Evolutionary conservation across 176 grass and related monocot species (phyloP).

Genomic region (Oryza meyeriana): DNA sequence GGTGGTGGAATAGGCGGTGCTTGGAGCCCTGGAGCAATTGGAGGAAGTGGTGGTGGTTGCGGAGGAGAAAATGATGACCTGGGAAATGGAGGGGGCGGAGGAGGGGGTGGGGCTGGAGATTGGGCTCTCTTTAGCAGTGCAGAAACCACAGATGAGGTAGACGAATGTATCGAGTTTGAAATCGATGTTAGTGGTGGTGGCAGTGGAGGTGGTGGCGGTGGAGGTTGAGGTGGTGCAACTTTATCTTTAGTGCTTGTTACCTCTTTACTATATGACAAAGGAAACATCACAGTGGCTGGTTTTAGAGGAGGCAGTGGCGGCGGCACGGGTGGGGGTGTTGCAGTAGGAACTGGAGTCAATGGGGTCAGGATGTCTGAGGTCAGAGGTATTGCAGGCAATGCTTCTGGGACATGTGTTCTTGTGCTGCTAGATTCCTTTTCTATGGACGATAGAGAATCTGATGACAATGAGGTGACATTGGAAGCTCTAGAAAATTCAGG

Average conservation of each 20-base stretch:
- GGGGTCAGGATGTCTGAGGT: conserved; percentile 15
- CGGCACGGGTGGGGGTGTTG: background rate
- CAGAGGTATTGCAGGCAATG: conserved; percentile 18
- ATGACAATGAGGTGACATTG: background rate
- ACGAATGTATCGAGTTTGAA: conserved; percentile 26
- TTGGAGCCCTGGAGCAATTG: background rate
- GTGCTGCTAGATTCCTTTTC: conserved; percentile 25
- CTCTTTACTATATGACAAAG: conserved; percentile 21
- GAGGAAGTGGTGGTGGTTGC: background rate
- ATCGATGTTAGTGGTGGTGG: conserved; percentile 6
- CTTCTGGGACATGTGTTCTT: conserved; percentile 13
- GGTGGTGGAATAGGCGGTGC: conserved; percentile 19
- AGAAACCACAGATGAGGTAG: conserved; percentile 12
- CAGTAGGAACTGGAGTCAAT: conserved; percentile 11
- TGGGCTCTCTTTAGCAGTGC: conserved; percentile 4
- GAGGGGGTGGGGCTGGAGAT: conserved; percentile 14
- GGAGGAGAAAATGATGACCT: conserved; percentile 22
- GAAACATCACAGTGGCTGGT: conserved; percentile 21
- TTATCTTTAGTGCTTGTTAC: conserved; percentile 11
- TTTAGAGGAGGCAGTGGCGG: conserved; percentile 38
- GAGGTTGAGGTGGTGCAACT: conserved; percentile 29
- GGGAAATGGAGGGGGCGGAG: conserved; percentile 22
- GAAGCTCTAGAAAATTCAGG: conserved; percentile 26
- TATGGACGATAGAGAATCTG: conserved; percentile 12
- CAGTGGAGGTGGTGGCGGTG: conserved; percentile 6